Conservation (phyloP, 306 rosid genomes). For the Prunus fruticosa region DNA sequence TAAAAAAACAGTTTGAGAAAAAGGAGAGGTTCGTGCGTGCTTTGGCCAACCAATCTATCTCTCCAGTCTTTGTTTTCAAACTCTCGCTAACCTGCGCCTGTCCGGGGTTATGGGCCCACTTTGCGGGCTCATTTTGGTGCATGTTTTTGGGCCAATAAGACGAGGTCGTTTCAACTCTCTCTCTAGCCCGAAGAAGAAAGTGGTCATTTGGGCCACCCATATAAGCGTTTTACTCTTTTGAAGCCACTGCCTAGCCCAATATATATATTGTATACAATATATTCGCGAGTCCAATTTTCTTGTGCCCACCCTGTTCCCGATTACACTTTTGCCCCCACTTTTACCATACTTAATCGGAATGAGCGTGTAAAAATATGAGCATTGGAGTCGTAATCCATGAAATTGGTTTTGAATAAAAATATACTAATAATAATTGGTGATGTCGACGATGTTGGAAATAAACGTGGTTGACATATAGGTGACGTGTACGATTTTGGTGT, state of each 20-base stretch:
- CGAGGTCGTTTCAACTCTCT: neutral
- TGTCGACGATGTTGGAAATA: too few species aligned
- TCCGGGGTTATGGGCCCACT: neutral
- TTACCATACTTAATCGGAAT: too few species aligned
- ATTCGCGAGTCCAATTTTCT: too few species aligned
- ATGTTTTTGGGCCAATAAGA: neutral
- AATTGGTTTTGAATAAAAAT: neutral
- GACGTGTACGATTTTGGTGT: neutral
- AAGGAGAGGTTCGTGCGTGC: conserved; percentile 6
- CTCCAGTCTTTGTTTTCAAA: neutral
- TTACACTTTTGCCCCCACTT: too few species aligned
- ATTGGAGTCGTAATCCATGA: neutral
- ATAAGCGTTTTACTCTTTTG: too few species aligned
- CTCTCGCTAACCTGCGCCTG: neutral
- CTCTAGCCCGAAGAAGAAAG: too few species aligned
- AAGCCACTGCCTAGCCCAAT: too few species aligned
- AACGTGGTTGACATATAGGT: neutral
- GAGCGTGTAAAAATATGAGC: too few species aligned
- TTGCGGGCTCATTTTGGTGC: neutral
- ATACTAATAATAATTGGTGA: too few species aligned
- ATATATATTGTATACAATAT: too few species aligned
- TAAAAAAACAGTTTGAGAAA: neutral
- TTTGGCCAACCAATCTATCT: neutral
- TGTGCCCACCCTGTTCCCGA: too few species aligned
- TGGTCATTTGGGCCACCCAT: too few species aligned